Base-by-base conservation (phyloP, 352 stramenopile genomes). In the Globisporangium splendens region DNA sequence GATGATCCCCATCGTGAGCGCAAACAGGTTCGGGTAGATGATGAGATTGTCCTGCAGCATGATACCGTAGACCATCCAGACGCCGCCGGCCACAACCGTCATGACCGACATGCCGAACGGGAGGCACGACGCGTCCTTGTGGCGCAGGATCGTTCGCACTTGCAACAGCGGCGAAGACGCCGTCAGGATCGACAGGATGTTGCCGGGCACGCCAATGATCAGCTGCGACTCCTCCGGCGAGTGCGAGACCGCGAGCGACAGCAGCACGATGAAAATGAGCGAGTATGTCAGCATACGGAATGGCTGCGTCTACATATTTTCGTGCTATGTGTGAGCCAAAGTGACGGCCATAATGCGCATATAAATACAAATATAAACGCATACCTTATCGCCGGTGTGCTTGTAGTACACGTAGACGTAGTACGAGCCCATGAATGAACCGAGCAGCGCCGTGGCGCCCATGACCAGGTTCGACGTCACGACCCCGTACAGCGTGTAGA, bases 81-180 rank as follows among this genome's bases (percentile, higher is more conserved):
- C 68, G 1, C 69, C 67, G 8, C 84, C 79, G 1, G 78, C 72
- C 41, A 93, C 69, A 3, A 90, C 72, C 24, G 77, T 93, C 84
- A 93, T 93, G 14, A 79, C 68, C 31, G 81, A 86, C 84, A 93
- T 93, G 48, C 84, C 84, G 1, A 84, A 66, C 1, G 84, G 84
- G 55, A 93, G 61, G 21, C 72, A 83, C 1, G 84, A 89, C 17
- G 84, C 84, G 56, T 93, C 84, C 46, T 72, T 69, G 6, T 63
- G 75, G 21, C 69, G 70, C 38, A 93, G 39, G 39, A 93, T 93
- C 21, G 54, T 76, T 53, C 75, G 75, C n/a, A 91, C 43, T 58
- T 91, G 79, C 59, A 89, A 65, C 60, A 93, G 57, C 21, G 84
- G 84, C 42, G 81, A 90, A 0, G 76, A 63, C 4, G 81, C 77